Evolutionary conservation across 1,139 yeast species (phyloP), one percentile per base, ranked within the genome.

Genomic region (Saccharomyces hybrid): DNA sequence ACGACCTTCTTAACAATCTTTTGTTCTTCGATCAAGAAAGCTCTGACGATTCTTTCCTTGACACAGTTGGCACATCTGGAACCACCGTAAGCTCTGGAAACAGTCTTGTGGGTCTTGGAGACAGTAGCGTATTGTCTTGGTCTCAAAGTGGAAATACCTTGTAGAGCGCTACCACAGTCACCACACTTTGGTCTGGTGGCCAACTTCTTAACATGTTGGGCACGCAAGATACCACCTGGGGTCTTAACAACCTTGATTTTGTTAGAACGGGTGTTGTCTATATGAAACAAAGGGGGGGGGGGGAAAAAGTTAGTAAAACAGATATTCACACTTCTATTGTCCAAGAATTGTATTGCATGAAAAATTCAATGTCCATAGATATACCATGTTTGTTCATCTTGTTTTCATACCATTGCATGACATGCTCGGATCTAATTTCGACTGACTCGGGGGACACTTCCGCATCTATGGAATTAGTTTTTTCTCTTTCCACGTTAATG

Each of bases 1-100:
- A 91, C 86, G 73, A 91, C 97, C 81, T 95, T 89, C 91, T 93
- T 93, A 76, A 93, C 99, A 69, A 93, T 89, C 88, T 91, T 93
- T 83, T 93, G 98, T 83, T 93, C 99, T 83, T 93, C 98, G 70
- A 93, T 88, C 78, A 93, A 86, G 89, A 93, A 93, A 75, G 99
- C 97, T 83, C 98, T 91, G 77, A 91, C 90, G 72, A 93, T 86
- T 86, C 97, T 88, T 80, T 90, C 96, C 85, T 89, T 90, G 75
- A 91, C 97, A 82, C 97, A 88, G 88, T 85, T 86, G 74, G 96
- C 96, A 81, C 97, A 90, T 83, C 95, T 84, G 73, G 95, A 85
- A 78, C 99, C 99, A 82, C 99, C 99, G 91, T 93, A 93, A 73
- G 97, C 91, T 85, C 99, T 93, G 77, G 91, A 91, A 70, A 93